These are phyloP conservation scores for Candida khao-thaluensis DNA, from an alignment of 805 yeast genomes.

Conservation along the genomic window DNA sequence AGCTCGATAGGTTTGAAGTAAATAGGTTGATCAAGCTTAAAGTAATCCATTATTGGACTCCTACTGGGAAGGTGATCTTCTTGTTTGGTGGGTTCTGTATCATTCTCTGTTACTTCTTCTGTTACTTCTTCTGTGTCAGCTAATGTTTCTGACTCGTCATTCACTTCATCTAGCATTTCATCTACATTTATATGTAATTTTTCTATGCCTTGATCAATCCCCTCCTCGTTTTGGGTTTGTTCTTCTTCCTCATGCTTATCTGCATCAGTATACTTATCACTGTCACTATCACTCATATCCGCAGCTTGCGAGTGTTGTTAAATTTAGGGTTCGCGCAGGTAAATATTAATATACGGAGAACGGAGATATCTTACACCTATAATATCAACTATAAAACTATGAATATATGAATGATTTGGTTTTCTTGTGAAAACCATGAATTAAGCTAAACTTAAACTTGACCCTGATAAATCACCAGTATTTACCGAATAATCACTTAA, in stretches of 20 bases:
- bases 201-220: slow-evolving; percentile 1
- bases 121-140: too few relatives aligned
- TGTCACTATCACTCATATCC: slow-evolving; percentile 8
- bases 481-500: slow-evolving; percentile 8
- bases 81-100: neutral
- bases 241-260: neutral
- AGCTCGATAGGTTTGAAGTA: slow-evolving; percentile 11
- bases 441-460: neutral
- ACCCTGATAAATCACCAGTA: slow-evolving; percentile 10
- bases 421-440: too few relatives aligned
- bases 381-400: too few relatives aligned
- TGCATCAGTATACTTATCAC: neutral
- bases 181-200: slow-evolving; percentile 10
- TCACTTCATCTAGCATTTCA: neutral
- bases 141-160: too few relatives aligned
- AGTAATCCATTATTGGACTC: slow-evolving; percentile 11
- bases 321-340: too few relatives aligned
- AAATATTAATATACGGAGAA: too few relatives aligned
- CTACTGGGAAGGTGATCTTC: slow-evolving; percentile 10
- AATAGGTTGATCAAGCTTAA: slow-evolving; percentile 11
- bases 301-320: slow-evolving; percentile 1
- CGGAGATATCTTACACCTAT: too few relatives aligned
- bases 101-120: neutral
- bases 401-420: too few relatives aligned
- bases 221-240: neutral